Evolutionary conservation across 306 rosid genomes (phyloP), one percentile per base, ranked within the genome.

Genomic region (Pterocarpus macrocarpus): DNA sequence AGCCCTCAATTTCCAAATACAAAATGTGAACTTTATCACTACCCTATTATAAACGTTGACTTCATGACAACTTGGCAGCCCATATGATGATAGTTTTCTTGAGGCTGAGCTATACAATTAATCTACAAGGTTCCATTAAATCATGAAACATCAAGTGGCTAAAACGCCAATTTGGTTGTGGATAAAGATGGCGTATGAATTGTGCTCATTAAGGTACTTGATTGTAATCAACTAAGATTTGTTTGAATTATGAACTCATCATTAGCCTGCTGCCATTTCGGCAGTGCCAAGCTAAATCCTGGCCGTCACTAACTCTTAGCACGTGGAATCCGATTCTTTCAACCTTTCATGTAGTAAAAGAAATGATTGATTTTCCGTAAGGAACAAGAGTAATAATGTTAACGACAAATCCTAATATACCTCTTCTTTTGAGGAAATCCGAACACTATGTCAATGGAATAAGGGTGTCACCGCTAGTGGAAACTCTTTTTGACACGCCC

Each of bases 1-100:
- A 47, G 53, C 30, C 80, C 79, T 80, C 86, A 64, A 71, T 75
- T 64, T 73, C 71, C 80, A 73, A 70, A 70, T 83, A 84, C 62
- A 76, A 80, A 33, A 15, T 77, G 61, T 69, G 82, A 75, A 65
- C 38, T 85, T 75, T 2, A n/a, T 63, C 63, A 15, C 66, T 72
- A 44, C 68, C 39, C 5, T 9, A 11, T 32, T 75, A 16, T 58
- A 53, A 65, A 22, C 58, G 12, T 8, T 62, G 79, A 59, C 52
- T 43, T 73, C 34, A 35, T 59, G 55, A 69, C 79, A 44, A 56
- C 69, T 73, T 77, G 72, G 76, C 56, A 15, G 61, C 35, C 17
- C 11, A 64, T 8, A 13, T 65, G 38, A 78, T 59, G 38, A 28
- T 73, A 12, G 68, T 45, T 76, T 38, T 15, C n/a, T 28, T 57